Conservation (phyloP, 1,284 basidiomycete genomes). For the Hemileia vastatrix region DNA sequence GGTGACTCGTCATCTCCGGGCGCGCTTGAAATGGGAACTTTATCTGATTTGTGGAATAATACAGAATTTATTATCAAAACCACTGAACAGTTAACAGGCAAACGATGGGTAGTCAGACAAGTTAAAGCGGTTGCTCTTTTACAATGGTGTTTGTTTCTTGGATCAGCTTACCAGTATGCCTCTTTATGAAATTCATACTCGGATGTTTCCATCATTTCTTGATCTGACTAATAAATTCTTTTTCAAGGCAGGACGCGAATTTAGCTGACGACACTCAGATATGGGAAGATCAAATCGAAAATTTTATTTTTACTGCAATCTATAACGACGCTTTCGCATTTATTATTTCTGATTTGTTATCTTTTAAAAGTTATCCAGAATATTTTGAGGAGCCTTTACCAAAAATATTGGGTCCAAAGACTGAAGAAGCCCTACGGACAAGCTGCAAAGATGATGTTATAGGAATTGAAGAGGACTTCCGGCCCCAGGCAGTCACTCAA, state of each 20-base stretch:
- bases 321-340: conserved; percentile 71
- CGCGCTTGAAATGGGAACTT: conserved; percentile 9
- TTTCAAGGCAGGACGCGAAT: conserved; percentile 59
- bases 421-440: conserved; percentile 26
- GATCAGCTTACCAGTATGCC: conserved; percentile 23
- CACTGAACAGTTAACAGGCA: conserved; percentile 8
- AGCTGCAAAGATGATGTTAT: conserved; percentile 16
- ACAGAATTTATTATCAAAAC: conserved; percentile 10
- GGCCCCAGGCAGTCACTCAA: conserved; percentile 55
- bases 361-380: conserved; percentile 42
- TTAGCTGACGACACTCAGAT: conserved; percentile 54
- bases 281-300: conserved; percentile 66
- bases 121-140: conserved; percentile 22
- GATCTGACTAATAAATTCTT: conserved; percentile 51
- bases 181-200: background rate
- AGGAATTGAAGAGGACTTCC: conserved; percentile 58
- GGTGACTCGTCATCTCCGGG: conserved; percentile 12
- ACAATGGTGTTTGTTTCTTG: conserved; percentile 22
- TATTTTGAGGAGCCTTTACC: conserved; percentile 23
- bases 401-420: conserved; percentile 33
- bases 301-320: conserved; percentile 54
- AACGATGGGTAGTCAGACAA: conserved; percentile 22
- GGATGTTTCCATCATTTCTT: background rate
- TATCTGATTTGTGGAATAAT: conserved; percentile 16
- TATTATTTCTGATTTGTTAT: conserved; percentile 48